Evolutionary conservation across 1,284 basidiomycete species (phyloP), one percentile per base, ranked within the genome.

Genomic region (Ganoderma multipileum): DNA sequence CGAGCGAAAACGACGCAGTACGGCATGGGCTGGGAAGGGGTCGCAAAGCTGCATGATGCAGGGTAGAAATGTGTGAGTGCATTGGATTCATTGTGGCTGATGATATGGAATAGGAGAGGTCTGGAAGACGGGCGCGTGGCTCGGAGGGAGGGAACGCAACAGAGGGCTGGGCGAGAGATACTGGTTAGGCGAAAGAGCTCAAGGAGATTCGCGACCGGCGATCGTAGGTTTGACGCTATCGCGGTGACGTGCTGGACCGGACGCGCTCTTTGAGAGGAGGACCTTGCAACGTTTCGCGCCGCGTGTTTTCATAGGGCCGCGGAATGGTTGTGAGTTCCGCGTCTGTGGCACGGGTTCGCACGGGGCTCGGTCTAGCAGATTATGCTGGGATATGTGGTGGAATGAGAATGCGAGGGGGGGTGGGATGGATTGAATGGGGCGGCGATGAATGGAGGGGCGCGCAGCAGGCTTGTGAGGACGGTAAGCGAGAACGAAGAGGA

Each of bases 61-160:
- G 47, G 6, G 33, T 12, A 47, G 39, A 18, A 30, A 55, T 50
- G 50, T 63, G 62, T n/a, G 42, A 30, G 50, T 41, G 23, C 23
- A 54, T 63, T 20, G 74, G 66, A 30, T 74, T 75, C 38, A 52
- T 47, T 8, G 54, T 73, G 2, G 23, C 68, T 68, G n/a, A 63
- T 41, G 26, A 44, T 71, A 38, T 63, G 67, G 63, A 60, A 73
- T 41, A 75, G 60, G 36, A 55, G 41, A 20, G 39, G 55, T 44
- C 50, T 57, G 61, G 59, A n/a, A 60, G 28, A 65, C 9, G 23
- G 23, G 33, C 38, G 63, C 67, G 65, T 63, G 66, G 54, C 57
- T 9, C 7, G 58, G 38, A 39, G 0, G 58, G 33, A 58, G 30
- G 65, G 28, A 23, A 41, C 26, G 63, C 14, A 6, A 61, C 65